Conservation (phyloP, 805 yeast species). For the Saturnispora kantuleensis region DNA sequence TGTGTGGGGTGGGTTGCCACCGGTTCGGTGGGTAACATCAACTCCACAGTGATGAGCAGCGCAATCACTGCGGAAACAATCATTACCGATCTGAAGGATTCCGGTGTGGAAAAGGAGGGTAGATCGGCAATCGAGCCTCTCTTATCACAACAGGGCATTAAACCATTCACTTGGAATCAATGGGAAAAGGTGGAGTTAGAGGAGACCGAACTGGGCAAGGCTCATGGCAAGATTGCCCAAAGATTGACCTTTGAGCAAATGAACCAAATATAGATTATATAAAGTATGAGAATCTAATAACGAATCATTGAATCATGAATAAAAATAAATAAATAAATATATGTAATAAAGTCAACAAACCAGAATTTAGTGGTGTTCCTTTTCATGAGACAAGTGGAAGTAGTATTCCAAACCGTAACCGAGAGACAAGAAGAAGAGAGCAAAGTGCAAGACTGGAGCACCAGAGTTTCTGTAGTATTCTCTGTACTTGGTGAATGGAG, state of each 20-base stretch:
- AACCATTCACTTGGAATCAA: conserved; percentile 48
- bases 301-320: conserved; percentile 9
- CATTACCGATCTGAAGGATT: conserved; percentile 35
- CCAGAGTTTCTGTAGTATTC: conserved; percentile 80
- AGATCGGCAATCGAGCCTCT: conserved; percentile 22
- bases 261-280: conserved; percentile 26
- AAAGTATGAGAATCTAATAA: conserved; percentile 1
- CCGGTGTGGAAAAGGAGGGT: conserved; percentile 21
- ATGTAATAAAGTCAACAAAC: background rate
- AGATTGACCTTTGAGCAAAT: conserved; percentile 46
- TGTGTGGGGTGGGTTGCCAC: conserved; percentile 86
- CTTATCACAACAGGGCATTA: conserved; percentile 14
- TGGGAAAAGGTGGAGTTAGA: conserved; percentile 51
- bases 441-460: conserved; percentile 72
- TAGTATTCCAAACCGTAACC: conserved; percentile 93
- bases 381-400: conserved; percentile 70
- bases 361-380: conserved; percentile 31
- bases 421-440: conserved; percentile 52
- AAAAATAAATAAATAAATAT: conserved; percentile 11
- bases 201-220: conserved; percentile 43
- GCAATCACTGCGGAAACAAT: conserved; percentile 63
- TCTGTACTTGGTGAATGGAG: conserved; percentile 68
- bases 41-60: conserved; percentile 80
- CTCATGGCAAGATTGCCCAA: conserved; percentile 42
- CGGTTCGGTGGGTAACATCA: conserved; percentile 86